A percentile compares a stretch with the other conserved stretches of the same genome.
These are phyloP conservation scores for Phytophthora syringae DNA, from an alignment of 352 stramenopile species.

Conservation along the genomic window DNA sequence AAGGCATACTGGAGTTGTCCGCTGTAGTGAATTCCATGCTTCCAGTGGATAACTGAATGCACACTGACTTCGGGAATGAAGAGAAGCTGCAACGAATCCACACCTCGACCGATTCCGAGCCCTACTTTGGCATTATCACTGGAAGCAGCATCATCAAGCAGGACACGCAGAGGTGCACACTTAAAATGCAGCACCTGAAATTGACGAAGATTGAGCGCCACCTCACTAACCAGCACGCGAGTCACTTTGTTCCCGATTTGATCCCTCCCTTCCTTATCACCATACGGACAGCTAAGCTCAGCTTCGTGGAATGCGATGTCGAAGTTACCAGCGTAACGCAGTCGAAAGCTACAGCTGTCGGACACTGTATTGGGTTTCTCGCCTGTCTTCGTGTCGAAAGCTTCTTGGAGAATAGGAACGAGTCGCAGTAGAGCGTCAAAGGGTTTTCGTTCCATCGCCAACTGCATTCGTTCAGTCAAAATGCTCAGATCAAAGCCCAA, in stretches of 20 bases:
- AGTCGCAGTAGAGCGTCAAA: constrained; percentile 20
- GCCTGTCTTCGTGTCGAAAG: constrained; percentile 43
- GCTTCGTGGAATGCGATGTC: constrained; percentile 53
- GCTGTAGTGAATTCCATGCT: constrained; percentile 14
- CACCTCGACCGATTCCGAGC: constrained; percentile 1
- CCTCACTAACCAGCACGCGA: constrained; percentile 38
- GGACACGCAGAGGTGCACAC: constrained; percentile 28
- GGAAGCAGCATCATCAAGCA: constrained; percentile 32
- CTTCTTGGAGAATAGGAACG: constrained; percentile 40
- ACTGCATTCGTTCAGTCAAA: constrained; percentile 21
- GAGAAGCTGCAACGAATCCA: constrained; percentile 33
- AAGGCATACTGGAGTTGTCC: constrained; percentile 50
- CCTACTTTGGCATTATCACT: neutral
- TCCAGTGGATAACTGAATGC: constrained; percentile 38
- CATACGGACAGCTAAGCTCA: constrained; percentile 44
- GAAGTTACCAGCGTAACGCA: constrained; percentile 57
- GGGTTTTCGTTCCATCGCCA: constrained; percentile 16
- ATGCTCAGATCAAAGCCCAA: constrained; percentile 33
- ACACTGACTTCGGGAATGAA: constrained; percentile 34
- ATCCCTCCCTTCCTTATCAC: constrained; percentile 19
- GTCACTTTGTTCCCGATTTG: constrained; percentile 38
- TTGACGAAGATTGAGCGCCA: constrained; percentile 56
- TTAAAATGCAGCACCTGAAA: constrained; percentile 57
- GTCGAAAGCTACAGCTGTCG: constrained; percentile 34
- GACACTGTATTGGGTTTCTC: neutral